These are phyloP conservation scores for Sugiyamaella floridensis DNA, from an alignment of 805 yeast genomes.

Conservation along the genomic window DNA sequence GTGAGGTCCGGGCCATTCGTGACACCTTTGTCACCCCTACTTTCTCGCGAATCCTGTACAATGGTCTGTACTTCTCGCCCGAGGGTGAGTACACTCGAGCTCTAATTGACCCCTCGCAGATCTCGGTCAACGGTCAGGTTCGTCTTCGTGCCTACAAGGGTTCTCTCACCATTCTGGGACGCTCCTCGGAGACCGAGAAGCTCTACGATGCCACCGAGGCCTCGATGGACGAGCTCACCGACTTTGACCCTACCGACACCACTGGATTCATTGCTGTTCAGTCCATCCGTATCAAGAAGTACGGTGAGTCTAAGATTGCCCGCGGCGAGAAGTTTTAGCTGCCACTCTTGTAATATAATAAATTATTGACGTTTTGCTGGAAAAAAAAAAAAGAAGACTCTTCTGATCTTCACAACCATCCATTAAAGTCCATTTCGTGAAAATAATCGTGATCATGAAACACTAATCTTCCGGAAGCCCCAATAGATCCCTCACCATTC, in stretches of 20 bases:
- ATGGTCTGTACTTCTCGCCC: conserved; percentile 97
- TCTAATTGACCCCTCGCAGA: conserved; percentile 81
- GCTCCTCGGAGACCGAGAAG: conserved; percentile 93
- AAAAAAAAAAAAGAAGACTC: no score
- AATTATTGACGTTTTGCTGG: not conserved
- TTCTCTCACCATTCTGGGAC: conserved; percentile 72
- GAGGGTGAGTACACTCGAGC: conserved; percentile 92
- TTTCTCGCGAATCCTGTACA: conserved; percentile 84
- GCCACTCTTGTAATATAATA: not conserved
- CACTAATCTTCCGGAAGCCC: not conserved
- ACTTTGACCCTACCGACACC: conserved; percentile 95
- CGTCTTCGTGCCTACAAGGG: conserved; percentile 95
- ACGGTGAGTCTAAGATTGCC: conserved; percentile 90
- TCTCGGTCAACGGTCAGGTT: conserved; percentile 91
- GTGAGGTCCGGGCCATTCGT: conserved; percentile 96
- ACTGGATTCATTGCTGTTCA: conserved; percentile 97
- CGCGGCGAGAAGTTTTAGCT: conserved; percentile 45
- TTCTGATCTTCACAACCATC: no score
- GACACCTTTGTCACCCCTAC: conserved; percentile 92
- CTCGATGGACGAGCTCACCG: conserved; percentile 98
- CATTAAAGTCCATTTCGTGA: no score
- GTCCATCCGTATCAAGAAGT: conserved; percentile 96
- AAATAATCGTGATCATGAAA: no score
- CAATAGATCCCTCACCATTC: not conserved
- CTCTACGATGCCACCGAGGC: conserved; percentile 97